Percentiles rank a stretch among this genome's conserved stretches.
Conservation (phyloP, 2,329 filamentous ascomycete genomes). For the Alternaria longipes region DNA sequence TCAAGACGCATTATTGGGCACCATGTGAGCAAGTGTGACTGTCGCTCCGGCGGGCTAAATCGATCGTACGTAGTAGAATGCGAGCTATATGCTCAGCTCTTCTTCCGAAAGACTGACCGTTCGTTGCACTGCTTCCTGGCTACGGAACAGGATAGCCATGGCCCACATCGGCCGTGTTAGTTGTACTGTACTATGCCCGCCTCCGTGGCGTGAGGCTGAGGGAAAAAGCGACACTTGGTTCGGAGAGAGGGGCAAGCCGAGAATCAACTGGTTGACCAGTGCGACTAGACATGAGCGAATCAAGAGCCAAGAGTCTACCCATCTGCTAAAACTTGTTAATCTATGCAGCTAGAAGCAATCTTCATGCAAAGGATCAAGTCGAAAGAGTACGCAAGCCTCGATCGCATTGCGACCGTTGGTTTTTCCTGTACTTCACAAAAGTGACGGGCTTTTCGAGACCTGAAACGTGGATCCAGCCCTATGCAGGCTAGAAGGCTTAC, state of each 20-base stretch:
- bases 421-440: conserved; percentile 16
- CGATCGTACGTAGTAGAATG: background rate
- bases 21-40: background rate
- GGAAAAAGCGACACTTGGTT: background rate
- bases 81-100: conserved; percentile 9
- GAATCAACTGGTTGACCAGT: background rate
- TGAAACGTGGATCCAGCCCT: conserved; percentile 40
- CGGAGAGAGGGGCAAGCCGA: conserved; percentile 2
- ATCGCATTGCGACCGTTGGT: background rate
- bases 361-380: conserved; percentile 7
- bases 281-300: background rate
- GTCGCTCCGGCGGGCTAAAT: background rate
- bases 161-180: background rate
- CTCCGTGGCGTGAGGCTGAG: conserved; percentile 10
- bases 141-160: background rate
- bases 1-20: background rate
- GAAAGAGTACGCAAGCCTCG: conserved; percentile 1
- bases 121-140: conserved; percentile 6
- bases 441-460: conserved; percentile 14
- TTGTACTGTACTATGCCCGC: background rate
- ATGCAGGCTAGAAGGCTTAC: conserved; percentile 41
- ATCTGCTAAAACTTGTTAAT: background rate
- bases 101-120: conserved; percentile 2
- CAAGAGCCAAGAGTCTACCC: background rate
- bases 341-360: background rate